Base-by-base conservation (phyloP, 1,284 basidiomycete species). In the Golubevia sp. region DNA sequence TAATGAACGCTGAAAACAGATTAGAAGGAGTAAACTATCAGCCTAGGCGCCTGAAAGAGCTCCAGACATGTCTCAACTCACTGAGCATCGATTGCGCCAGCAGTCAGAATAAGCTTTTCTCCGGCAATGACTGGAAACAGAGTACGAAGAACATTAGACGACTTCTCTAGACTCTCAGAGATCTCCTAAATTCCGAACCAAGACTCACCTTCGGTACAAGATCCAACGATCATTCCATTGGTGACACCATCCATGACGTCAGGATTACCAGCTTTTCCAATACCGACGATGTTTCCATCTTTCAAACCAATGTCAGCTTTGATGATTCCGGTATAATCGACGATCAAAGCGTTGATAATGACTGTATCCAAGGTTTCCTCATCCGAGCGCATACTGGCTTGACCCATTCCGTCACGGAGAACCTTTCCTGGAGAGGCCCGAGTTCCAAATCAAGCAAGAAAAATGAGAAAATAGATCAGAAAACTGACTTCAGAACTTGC, bases 211-310 rank as follows among this genome's bases (percentile, higher is more conserved):
- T 62, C 60, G 4, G 60, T 62, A 30, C 54, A 56, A 15, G 48
- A 30, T 21, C 94, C 94, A 53, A 97, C 88, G 64, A 92, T 79
- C 83, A 99, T 90, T 20, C 86, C 85, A 0, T 88, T 88, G 62
- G 91, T 87, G 18, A 98, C 92, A 27, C 88, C 88, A 21, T 90
- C 89, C 93, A 97, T 97, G 53, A 92, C 87, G 79, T 97, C 94
- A 1, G 94, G 95, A 84, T 99, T 99, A 1, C 97, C 97, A 3
- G 94, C 93, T 84, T 99, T 99, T 34, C 97, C 97, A 60, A 99
- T 91, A 0, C 91, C 95, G 8, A 87, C 87, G 69, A 99, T 98
- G 58, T 86, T 77, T 0, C 96, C 96, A 66, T 89, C 84, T 84
- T 92, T 94, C 67, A 99, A 88, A 49, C 97, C 97, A 58, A 99